Evolutionary conservation across 2,329 filamentous ascomycete genomes (phyloP).

Genomic region (Colletotrichum abscissum): DNA sequence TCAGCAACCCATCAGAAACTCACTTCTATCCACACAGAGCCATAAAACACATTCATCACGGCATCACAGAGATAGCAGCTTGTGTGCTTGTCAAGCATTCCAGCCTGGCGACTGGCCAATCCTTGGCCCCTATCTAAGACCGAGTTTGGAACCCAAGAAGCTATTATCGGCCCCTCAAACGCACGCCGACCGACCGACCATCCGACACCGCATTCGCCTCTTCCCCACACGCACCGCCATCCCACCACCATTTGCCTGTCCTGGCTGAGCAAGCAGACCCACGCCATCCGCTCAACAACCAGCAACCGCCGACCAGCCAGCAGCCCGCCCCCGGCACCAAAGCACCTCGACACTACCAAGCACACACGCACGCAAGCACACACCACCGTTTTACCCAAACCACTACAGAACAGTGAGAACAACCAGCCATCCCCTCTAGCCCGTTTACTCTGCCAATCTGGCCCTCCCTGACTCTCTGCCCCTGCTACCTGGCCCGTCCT

Average conservation of each 20-base stretch:
- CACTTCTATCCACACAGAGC: not conserved
- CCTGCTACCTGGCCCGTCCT: not conserved
- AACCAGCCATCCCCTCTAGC: slow-evolving; percentile 15
- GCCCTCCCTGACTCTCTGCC: not conserved
- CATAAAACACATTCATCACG: not conserved
- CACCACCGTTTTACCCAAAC: slow-evolving; percentile 26
- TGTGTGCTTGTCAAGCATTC: slow-evolving; percentile 10
- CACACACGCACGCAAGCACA: not conserved
- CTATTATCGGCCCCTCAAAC: slow-evolving; percentile 23
- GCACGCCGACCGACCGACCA: slow-evolving; percentile 20
- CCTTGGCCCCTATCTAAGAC: not conserved
- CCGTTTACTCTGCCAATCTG: slow-evolving; percentile 10
- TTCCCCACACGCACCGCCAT: slow-evolving; percentile 29
- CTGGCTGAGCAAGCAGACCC: not conserved
- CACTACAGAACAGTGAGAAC: slow-evolving; percentile 5
- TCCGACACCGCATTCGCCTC: slow-evolving; percentile 21
- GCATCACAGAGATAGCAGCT: not conserved
- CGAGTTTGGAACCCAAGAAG: not conserved
- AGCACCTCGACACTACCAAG: not conserved
- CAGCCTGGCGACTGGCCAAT: not conserved
- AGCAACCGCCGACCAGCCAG: not conserved
- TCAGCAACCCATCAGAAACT: not conserved
- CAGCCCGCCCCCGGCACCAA: not conserved
- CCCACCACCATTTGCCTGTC: slow-evolving; percentile 19
- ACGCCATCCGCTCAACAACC: not conserved